Conservation (phyloP, 495 filamentous ascomycete species). For the Corynascus novoguineensis region DNA sequence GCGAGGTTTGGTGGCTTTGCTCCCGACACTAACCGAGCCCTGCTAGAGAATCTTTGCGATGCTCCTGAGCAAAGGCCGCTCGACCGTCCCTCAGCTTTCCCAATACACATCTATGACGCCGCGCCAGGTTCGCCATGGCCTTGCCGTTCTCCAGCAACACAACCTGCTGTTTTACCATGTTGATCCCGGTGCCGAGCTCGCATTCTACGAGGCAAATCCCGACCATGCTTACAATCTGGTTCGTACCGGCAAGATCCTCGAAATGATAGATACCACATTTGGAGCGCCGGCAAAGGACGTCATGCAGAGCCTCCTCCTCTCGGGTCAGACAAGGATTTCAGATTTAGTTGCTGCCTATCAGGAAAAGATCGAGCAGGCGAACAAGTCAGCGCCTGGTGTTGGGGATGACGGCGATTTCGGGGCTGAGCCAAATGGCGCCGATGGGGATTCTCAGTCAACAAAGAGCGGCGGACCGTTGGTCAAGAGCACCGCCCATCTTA, state of each 20-base stretch:
- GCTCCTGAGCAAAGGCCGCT: conserved; percentile 70
- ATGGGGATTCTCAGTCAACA: conserved; percentile 18
- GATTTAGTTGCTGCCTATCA: conserved; percentile 55
- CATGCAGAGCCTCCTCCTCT: conserved; percentile 64
- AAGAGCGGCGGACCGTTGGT: conserved; percentile 23
- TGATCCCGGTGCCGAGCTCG: conserved; percentile 54
- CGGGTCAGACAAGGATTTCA: conserved; percentile 69
- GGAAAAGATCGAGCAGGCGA: conserved; percentile 31
- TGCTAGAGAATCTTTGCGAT: conserved; percentile 71
- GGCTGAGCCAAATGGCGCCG: conserved; percentile 18
- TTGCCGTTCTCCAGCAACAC: conserved; percentile 81
- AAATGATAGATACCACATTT: conserved; percentile 62
- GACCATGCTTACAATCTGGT: conserved; percentile 70
- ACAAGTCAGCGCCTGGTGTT: conserved; percentile 18
- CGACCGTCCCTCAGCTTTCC: conserved; percentile 59
- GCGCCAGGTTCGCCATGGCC: conserved; percentile 66
- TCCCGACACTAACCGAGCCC: conserved; percentile 15
- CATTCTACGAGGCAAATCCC: conserved; percentile 75
- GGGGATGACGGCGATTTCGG: conserved; percentile 17
- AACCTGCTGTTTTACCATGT: conserved; percentile 74
- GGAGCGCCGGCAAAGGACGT: conserved; percentile 65
- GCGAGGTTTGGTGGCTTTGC: not conserved
- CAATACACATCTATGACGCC: conserved; percentile 61
- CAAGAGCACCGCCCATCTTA: conserved; percentile 32
- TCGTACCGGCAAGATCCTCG: conserved; percentile 75